A percentile compares a stretch with the other conserved stretches of the same genome.
phyloP scores from a whole-genome alignment of 352 stramenopile genomes.

The Globisporangium cystogenes region DNA sequence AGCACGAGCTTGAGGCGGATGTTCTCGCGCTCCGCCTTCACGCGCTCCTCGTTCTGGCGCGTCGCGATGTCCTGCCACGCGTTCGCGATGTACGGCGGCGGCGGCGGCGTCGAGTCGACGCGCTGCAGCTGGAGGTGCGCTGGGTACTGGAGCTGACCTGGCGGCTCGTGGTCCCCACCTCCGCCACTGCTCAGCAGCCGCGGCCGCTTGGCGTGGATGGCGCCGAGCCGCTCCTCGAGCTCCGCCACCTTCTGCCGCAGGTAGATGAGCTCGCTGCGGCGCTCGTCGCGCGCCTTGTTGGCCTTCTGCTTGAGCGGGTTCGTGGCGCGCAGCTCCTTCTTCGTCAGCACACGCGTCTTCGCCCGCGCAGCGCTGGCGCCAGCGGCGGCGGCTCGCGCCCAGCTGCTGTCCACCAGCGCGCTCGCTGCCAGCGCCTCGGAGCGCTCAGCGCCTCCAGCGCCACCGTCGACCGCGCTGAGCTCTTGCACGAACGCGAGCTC shows the following conservation, averaged over 20 bases:
- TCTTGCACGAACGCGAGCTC: too few relatives aligned
- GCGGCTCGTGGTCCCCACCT: background rate
- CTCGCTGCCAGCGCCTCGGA: too few relatives aligned
- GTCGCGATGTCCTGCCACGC: background rate
- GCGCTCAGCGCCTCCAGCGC: too few relatives aligned
- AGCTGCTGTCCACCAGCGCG: too few relatives aligned
- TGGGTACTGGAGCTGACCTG: too few relatives aligned
- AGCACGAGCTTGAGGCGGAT: constrained; percentile 41
- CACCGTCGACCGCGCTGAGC: too few relatives aligned
- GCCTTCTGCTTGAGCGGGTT: background rate
- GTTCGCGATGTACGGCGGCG: background rate
- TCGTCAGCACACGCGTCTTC: background rate
- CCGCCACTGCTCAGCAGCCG: background rate
- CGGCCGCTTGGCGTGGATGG: background rate
- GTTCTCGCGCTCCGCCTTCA: constrained; percentile 54
- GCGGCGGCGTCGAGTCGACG: too few relatives aligned
- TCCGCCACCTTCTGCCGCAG: constrained; percentile 25
- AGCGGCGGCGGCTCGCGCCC: too few relatives aligned
- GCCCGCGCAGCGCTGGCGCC: too few relatives aligned
- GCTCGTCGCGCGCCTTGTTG: constrained; percentile 34
- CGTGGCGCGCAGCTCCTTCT: background rate
- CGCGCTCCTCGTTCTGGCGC: constrained; percentile 17
- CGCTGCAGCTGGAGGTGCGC: too few relatives aligned
- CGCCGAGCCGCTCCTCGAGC: constrained; percentile 16
- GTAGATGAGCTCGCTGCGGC: constrained; percentile 26